Evolutionary conservation across 768 basidiomycete genomes (phyloP), one percentile per base, ranked within the genome.

Genomic region (Leccinellum albellum): DNA sequence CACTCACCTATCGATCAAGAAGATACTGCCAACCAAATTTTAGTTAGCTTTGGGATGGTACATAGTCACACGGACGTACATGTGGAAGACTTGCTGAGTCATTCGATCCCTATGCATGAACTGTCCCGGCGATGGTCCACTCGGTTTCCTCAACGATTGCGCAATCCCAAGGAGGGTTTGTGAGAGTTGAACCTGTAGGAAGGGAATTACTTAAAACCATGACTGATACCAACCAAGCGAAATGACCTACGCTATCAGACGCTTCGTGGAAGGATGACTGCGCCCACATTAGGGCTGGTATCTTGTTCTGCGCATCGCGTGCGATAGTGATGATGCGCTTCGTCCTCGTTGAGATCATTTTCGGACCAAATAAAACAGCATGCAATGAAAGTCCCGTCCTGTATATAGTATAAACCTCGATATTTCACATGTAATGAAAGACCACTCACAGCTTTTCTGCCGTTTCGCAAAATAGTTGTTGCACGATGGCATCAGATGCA

Each of bases 341-440:
- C 51, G 85, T 70, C 15, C 63, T 51, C 3, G 33, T 26, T 45
- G 57, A 58, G 2, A 51, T 64, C 37, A 0, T 21, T n/a, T 67
- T 59, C 1, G 73, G 70, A 3, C 83, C 84, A 42, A 85, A 85
- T 2, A 79, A 72, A 26, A 86, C 78, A 0, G 81, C 70, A 23
- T 85, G 84, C 56, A 86, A 78, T 0, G 83, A 82, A 3, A 86
- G 71, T 14, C 80, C 75, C 70, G 77, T 79, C 26, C 84, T 85
- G 29, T 9, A 32, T 17, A 21, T 44, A 9, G 10, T 57, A 9
- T 24, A 8, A 23, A 29, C 37, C 7, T 21, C 23, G 33, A n/a
- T 6, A 7, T 7, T 1, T n/a, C 21, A 44, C 12, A 17, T 15
- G 4, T 0, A 9, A 14, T 17, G 0, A 9, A 24, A 52, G 1